Conservation (phyloP, 768 basidiomycete species). For the Boletus subcaerulescens region DNA sequence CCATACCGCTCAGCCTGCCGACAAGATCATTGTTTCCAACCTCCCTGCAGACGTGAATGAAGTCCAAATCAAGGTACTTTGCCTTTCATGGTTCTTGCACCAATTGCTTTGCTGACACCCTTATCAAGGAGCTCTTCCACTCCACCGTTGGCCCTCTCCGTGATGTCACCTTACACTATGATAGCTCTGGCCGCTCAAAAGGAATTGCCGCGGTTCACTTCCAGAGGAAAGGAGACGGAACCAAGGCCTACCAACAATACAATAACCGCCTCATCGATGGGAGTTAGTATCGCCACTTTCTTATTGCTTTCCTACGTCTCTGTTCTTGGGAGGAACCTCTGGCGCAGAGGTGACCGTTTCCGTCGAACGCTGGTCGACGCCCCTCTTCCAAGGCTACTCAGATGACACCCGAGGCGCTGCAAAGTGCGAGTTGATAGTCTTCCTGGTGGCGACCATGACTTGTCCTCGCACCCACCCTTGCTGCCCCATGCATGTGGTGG, state of each 20-base stretch:
- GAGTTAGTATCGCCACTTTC: constrained; percentile 87
- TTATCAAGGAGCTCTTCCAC: constrained; percentile 81
- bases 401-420: constrained; percentile 27
- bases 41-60: constrained; percentile 93
- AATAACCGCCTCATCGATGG: constrained; percentile 99
- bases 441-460: constrained; percentile 28
- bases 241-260: constrained; percentile 90
- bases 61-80: constrained; percentile 81
- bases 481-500: constrained; percentile 18
- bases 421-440: constrained; percentile 31
- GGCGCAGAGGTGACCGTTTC: constrained; percentile 18
- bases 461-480: constrained; percentile 28
- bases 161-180: constrained; percentile 83
- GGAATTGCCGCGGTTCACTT: constrained; percentile 89
- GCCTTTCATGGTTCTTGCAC: background rate
- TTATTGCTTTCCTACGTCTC: constrained; percentile 34
- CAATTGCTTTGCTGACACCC: constrained; percentile 1
- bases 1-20: constrained; percentile 44
- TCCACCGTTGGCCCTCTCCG: constrained; percentile 85
- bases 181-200: constrained; percentile 82
- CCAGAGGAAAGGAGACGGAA: constrained; percentile 81
- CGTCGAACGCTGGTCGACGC: constrained; percentile 24
- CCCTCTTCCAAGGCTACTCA: constrained; percentile 18
- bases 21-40: constrained; percentile 96
- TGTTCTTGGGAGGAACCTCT: constrained; percentile 20